Base-by-base conservation (phyloP, 2,329 filamentous ascomycete genomes). In the Monilinia laxa region DNA sequence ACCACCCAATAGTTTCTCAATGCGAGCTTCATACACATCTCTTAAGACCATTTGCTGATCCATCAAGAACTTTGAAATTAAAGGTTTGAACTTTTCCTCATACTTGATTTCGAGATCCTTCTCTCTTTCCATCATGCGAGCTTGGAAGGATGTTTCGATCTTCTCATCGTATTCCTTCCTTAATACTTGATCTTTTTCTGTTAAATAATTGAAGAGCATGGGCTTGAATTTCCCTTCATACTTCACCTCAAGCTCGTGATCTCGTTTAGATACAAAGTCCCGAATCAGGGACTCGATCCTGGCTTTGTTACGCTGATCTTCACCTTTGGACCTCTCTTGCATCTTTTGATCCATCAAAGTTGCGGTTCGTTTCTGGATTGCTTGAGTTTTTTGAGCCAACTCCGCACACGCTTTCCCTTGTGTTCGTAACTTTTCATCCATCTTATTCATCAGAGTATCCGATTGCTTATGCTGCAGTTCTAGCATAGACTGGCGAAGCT, bases 181-280 rank as follows among this genome's bases (percentile, higher is more conserved):
- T 23, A 65, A 45, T 51, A 45, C 45, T 25, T 53, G 18, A 23
- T 51, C 56, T 6, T 60, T 58, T 16, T 65, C 47, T 20, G 31
- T 49, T 47, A 65, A 20, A 25, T 42, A 65, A 9, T 53, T 60
- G 2, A 40, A 14, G 12, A 65, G 25, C 45, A 65, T 18, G 7
- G 63, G 63, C n/a, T 40, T 65, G 18, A 65, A 65, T 45, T n/a
- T 28, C 18, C 60, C 63, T 52, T 65, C 63, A 42, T 65, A 65
- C 28, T 65, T 65, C 28, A 31, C 28, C 23, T 58, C 6, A 14
- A 65, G 47, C 28, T 65, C 63, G 14, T 23, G 31, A 20, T 65
- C 63, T 12, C 63, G 31, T 14, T 65, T 31, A 42, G 20, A 54
- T 16, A 14, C 23, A 60, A 60, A 65, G 4, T 60, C 25, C 18